Base-by-base conservation (phyloP, 805 yeast genomes). In the Candida methanosorbosa region DNA sequence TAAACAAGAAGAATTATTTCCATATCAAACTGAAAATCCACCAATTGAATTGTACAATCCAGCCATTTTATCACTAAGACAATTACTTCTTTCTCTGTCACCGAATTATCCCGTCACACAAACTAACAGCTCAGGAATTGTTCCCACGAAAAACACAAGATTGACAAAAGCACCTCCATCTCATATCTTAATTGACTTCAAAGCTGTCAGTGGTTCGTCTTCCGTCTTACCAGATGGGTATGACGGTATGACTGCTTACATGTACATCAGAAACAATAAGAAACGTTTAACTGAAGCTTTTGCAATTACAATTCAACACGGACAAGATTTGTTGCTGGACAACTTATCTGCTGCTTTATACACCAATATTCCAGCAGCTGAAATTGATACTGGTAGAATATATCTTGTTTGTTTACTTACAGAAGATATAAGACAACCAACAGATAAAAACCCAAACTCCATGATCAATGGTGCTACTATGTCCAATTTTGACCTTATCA, bases 331-430 rank as follows among this genome's bases (percentile, higher is more conserved):
- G 18, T 68, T 72, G 18, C 64, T 82, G 37, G 83, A 81, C 38
- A 78, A 75, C 44, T 65, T 84, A 24, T 75, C 87, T 30, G 87
- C 90, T 9, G 92, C 92, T 3, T 59, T 86, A 34, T 86, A 85
- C 55, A 70, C 77, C 48, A 80, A 85, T 46, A 70, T 86, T 31
- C 88, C 94, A 1, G 63, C 80, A 12, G 64, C 71, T 30, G 84
- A 77, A 48, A 42, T 58, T 21, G 71, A 76, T 27, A 68, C 68
- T 42, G 73, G 77, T 30, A 75, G 81, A 44, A 74, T 84, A 25
- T 86, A 78, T 48, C 64, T 86, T 43, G 94, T 81, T 26, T 90
- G 85, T 0, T 70, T 80, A 4, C 60, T 86, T 37, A 78, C 82
- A 6, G 95, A 86, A 54, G 76, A 73, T 31, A 68, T 83, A 33